phyloP scores from a whole-genome alignment of 2,329 filamentous ascomycete genomes.

The Atkinsonella hypoxylon region DNA sequence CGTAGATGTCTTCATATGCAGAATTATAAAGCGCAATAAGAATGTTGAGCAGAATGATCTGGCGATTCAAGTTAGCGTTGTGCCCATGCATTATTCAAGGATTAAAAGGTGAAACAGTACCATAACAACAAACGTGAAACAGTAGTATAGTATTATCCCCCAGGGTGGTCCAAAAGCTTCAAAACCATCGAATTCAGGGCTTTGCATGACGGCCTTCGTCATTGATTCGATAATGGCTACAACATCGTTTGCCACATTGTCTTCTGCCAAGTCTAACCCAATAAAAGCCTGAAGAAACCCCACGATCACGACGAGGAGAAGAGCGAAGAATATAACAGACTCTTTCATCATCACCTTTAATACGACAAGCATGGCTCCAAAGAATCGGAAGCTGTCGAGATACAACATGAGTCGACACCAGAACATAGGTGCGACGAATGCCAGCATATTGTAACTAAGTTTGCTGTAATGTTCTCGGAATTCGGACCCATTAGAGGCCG shows the following conservation, averaged over 20 bases:
- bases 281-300: slow-evolving; percentile 92
- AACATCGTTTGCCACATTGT: slow-evolving; percentile 55
- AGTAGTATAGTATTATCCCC: slow-evolving; percentile 89
- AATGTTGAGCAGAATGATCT: slow-evolving; percentile 76
- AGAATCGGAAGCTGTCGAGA: slow-evolving; percentile 87
- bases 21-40: slow-evolving; percentile 96
- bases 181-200: slow-evolving; percentile 79
- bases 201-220: slow-evolving; percentile 84
- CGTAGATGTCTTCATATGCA: slow-evolving; percentile 88
- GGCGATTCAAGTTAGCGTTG: not conserved
- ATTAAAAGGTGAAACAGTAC: slow-evolving; percentile 31
- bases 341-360: slow-evolving; percentile 92
- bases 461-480: slow-evolving; percentile 54
- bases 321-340: slow-evolving; percentile 89
- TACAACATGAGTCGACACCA: slow-evolving; percentile 90
- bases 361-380: slow-evolving; percentile 95
- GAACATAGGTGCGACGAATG: slow-evolving; percentile 91
- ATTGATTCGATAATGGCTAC: slow-evolving; percentile 68
- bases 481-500: slow-evolving; percentile 35
- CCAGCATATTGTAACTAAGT: slow-evolving; percentile 86
- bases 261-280: slow-evolving; percentile 74
- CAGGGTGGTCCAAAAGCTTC: slow-evolving; percentile 88
- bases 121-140: slow-evolving; percentile 97
- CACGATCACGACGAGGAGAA: slow-evolving; percentile 71
- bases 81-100: not conserved